Conservation (phyloP, 805 yeast species). For the Ogataea thermomethanolica region DNA sequence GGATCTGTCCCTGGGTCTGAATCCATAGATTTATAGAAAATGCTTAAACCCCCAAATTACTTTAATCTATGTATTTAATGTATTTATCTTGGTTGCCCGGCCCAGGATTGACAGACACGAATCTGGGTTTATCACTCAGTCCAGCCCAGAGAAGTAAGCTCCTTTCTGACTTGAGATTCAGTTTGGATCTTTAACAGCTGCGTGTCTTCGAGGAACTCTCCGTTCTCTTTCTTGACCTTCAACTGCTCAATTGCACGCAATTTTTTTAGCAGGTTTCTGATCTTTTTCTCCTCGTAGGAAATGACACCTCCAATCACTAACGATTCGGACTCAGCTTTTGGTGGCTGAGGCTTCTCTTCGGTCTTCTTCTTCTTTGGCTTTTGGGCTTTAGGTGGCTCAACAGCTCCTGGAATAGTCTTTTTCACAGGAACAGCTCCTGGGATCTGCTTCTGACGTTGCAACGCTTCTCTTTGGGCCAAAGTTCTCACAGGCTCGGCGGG, state of each 20-base stretch:
- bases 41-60: constrained; percentile 3
- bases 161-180: constrained; percentile 75
- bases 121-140: constrained; percentile 15
- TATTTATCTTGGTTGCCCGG: constrained; percentile 5
- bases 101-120: constrained; percentile 1
- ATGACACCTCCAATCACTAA: constrained; percentile 58
- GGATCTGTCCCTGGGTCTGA: constrained; percentile 12
- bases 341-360: constrained; percentile 19
- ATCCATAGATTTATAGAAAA: constrained; percentile 2
- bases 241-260: constrained; percentile 91
- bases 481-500: constrained; percentile 43
- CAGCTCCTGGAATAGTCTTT: constrained; percentile 58
- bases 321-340: constrained; percentile 28
- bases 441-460: constrained; percentile 23
- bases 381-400: constrained; percentile 41
- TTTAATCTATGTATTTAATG: constrained; percentile 4
- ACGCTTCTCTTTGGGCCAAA: constrained; percentile 55
- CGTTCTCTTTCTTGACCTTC: constrained; percentile 77
- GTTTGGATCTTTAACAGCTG: constrained; percentile 86
- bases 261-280: constrained; percentile 86
- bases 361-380: constrained; percentile 64
- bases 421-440: constrained; percentile 28
- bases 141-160: constrained; percentile 73
- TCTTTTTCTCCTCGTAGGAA: constrained; percentile 86
- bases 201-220: constrained; percentile 87